Base-by-base conservation (phyloP, 2,329 filamentous ascomycete species). In the Fusarium humuli region DNA sequence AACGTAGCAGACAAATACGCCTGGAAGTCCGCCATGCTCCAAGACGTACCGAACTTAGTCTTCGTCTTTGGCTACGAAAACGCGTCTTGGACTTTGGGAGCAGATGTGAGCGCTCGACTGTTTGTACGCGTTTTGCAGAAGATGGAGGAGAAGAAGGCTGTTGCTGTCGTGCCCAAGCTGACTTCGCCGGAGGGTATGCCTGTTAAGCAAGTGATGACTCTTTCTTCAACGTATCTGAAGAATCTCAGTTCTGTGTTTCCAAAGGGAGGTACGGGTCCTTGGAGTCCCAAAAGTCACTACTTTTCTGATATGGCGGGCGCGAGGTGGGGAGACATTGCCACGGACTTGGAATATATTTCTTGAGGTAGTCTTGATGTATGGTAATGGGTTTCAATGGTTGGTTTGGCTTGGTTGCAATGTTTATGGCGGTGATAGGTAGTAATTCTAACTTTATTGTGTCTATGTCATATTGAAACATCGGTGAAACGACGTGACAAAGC, bases 21-120 rank as follows among this genome's bases (percentile, higher is more conserved):
- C 2, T 92, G 89, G 90, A 86, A 87, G 71, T 81, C 83, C 9
- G 79, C 83, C 47, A 90, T 92, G 89, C 75, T 92, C 2, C 83
- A 90, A 67, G 86, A 86, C 48, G 77, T 91, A 3, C 90, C 90
- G 2, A 92, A 92, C 73, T 62, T 88, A 9, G 79, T 85, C 23
- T 83, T 88, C 71, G 81, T 88, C 16, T 80, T 89, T 13, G 90
- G 90, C 6, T 92, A 91, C 76, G 83, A 84, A 29, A 85, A 88
- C 42, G 84, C 84, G 0, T 84, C 85, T 0, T 92, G 90, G 89
- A 91, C 89, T 0, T 80, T 90, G 0, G 88, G 88, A 2, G 84
- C 86, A 0, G 89, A 92, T 61, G 83, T 82, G 1, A 85, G 85
- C 3, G 82, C 83, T 0, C 79, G 80, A 27, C 80, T 88, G 3